Evolutionary conservation across 2,329 filamentous ascomycete genomes (phyloP).

Genomic region (Sporothrix pallida): DNA sequence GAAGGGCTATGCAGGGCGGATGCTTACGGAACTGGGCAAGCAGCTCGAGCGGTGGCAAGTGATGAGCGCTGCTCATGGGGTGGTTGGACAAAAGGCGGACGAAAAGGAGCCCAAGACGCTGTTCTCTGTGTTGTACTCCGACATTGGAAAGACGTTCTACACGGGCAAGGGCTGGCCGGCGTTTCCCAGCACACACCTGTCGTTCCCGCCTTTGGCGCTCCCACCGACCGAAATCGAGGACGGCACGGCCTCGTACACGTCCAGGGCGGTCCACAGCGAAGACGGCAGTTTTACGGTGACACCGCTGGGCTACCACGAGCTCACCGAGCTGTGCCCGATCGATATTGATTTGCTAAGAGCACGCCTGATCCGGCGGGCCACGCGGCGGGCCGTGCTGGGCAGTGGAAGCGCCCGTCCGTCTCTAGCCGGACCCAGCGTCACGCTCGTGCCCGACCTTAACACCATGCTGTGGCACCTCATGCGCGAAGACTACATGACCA

Average conservation of each 20-base stretch:
- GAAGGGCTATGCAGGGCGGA: slow-evolving; percentile 76
- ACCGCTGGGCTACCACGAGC: slow-evolving; percentile 63
- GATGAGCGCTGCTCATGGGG: slow-evolving; percentile 37
- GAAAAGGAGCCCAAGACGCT: slow-evolving; percentile 47
- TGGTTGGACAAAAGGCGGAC: slow-evolving; percentile 35
- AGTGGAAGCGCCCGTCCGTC: slow-evolving; percentile 26
- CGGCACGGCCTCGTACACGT: neutral
- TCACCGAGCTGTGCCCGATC: slow-evolving; percentile 64
- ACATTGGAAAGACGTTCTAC: slow-evolving; percentile 86
- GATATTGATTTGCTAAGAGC: slow-evolving; percentile 68
- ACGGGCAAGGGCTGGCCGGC: slow-evolving; percentile 76
- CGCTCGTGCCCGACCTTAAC: slow-evolving; percentile 70
- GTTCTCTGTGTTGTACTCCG: slow-evolving; percentile 84
- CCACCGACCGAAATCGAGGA: neutral
- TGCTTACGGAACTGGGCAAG: slow-evolving; percentile 70
- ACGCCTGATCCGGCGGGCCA: slow-evolving; percentile 50
- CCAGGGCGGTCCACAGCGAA: slow-evolving; percentile 37
- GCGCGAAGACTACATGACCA: slow-evolving; percentile 78
- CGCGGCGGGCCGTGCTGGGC: slow-evolving; percentile 21
- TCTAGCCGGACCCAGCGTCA: slow-evolving; percentile 56
- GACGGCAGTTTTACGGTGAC: slow-evolving; percentile 33
- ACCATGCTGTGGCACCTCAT: slow-evolving; percentile 78
- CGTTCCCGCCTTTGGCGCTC: slow-evolving; percentile 55
- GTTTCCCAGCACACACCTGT: slow-evolving; percentile 74
- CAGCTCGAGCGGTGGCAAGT: slow-evolving; percentile 49